A percentile compares a stretch with the other conserved stretches of the same genome.
Evolutionary conservation across 345 rosid species (phyloP).

Genomic region (Ceriops decandra): DNA sequence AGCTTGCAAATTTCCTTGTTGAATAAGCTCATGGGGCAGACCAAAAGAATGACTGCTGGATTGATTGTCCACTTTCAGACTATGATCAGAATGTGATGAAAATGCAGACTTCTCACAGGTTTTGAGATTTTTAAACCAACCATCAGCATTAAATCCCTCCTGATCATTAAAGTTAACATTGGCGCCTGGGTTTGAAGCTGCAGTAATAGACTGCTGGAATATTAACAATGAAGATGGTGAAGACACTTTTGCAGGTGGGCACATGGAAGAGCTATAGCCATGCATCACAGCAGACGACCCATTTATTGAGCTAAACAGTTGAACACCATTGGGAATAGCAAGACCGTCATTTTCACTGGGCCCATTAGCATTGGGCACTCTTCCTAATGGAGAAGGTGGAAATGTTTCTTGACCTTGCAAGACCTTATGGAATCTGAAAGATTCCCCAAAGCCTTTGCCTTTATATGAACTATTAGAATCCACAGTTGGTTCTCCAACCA

Average conservation of each 20-base stretch:
- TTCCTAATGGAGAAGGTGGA: slow-evolving; percentile 38
- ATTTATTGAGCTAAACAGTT: slow-evolving; percentile 42
- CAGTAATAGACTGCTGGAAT: slow-evolving; percentile 49
- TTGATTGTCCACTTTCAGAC: slow-evolving; percentile 13
- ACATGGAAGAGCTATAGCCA: slow-evolving; percentile 34
- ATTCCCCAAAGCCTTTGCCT: slow-evolving; percentile 61
- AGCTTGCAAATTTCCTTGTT: slow-evolving; percentile 28
- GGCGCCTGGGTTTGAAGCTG: slow-evolving; percentile 14
- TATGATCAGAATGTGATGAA: slow-evolving; percentile 7
- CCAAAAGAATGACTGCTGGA: slow-evolving; percentile 18
- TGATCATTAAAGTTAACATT: slow-evolving; percentile 17
- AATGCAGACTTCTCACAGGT: slow-evolving; percentile 20
- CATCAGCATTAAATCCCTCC: slow-evolving; percentile 19
- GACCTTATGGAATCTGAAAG: slow-evolving; percentile 75
- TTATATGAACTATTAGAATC: slow-evolving; percentile 34
- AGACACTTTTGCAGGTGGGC: slow-evolving; percentile 47
- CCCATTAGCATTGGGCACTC: slow-evolving; percentile 29
- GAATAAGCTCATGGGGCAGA: slow-evolving; percentile 25
- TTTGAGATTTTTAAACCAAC: slow-evolving; percentile 17
- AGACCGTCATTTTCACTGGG: slow-evolving; percentile 37
- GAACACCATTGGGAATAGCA: slow-evolving; percentile 39
- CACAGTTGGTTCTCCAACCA: slow-evolving; percentile 22
- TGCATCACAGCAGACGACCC: slow-evolving; percentile 49
- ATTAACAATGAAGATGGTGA: slow-evolving; percentile 77
- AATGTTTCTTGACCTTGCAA: slow-evolving; percentile 99